Base-by-base conservation (phyloP, 768 basidiomycete genomes). In the Tylopilus subfusipes region DNA sequence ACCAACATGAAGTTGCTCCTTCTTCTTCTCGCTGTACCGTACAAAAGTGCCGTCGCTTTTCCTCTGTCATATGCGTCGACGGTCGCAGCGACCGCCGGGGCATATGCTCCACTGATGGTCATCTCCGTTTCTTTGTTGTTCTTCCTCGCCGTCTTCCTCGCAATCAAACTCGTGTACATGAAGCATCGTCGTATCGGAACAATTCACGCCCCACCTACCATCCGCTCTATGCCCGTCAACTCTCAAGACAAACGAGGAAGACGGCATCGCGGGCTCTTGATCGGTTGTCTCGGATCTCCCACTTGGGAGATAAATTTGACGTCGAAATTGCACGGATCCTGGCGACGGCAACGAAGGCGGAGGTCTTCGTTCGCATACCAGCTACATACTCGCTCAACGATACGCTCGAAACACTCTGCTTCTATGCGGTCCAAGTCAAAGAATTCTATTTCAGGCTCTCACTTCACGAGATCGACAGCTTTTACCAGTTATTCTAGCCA, bases 211-310 rank as follows among this genome's bases (percentile, higher is more conserved):
- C 56, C 57, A 3, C 44, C 21, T 31, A 2, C 52, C 22, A 11
- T 34, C 18, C 52, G 24, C 6, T 51, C 56, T 16, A 4, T 46
- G 2, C 44, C 50, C 45, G 18, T 25, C 47, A 18, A 27, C 8
- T 21, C 19, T 5, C 29, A 19, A 4, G 31, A 43, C 38, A 58
- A 66, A 12, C 29, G 5, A 25, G 48, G 21, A 25, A 29, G 43
- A 48, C 42, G 45, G 12, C 38, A 48, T 14, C 49, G 57, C 7
- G 64, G 59, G 2, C 31, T 72, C 25, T 39, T 66, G 42, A 58
- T 70, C 13, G 70, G 69, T 8, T 72, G 58, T 46, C 57, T 70
- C 14, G 69, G 69, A 27, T 72, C 70, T 13, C 69, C 69, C 27
- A 18, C 54, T n/a, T 72, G 70, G 68, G 69, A 70, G 53, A 67